phyloP scores from a whole-genome alignment of 805 yeast species.

The Yamadazyma endophytica region DNA sequence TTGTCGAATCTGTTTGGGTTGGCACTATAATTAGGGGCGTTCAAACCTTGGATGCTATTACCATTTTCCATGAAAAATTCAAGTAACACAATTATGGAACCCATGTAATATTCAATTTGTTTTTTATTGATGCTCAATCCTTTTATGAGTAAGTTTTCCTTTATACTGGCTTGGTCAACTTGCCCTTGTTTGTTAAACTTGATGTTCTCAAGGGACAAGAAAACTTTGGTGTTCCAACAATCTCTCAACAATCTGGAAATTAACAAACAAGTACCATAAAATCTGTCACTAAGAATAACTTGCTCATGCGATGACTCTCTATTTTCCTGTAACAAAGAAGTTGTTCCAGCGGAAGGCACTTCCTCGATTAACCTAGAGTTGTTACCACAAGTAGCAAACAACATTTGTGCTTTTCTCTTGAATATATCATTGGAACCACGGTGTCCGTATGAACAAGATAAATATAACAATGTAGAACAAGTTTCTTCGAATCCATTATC shows the following conservation, averaged over 20 bases:
- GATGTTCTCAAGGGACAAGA: constrained; percentile 43
- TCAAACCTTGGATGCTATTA: constrained; percentile 55
- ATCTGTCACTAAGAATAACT: constrained; percentile 87
- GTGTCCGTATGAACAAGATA: constrained; percentile 68
- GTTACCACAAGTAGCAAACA: constrained; percentile 52
- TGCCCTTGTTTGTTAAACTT: constrained; percentile 34
- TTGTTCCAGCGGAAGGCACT: constrained; percentile 5
- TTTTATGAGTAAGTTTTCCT: constrained; percentile 40
- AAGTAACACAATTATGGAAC: constrained; percentile 64
- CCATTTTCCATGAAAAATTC: constrained; percentile 69
- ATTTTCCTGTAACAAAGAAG: constrained; percentile 23
- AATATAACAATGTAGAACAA: constrained; percentile 81
- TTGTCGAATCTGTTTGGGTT: constrained; percentile 47
- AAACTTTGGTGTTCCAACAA: constrained; percentile 73
- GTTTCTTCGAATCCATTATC: constrained; percentile 87
- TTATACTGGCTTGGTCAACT: constrained; percentile 33
- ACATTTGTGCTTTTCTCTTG: constrained; percentile 45
- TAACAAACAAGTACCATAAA: constrained; percentile 80
- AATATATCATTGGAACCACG: constrained; percentile 46
- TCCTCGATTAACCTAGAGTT: constrained; percentile 39
- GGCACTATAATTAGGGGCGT: constrained; percentile 52
- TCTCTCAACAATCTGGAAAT: constrained; percentile 75
- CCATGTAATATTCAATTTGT: constrained; percentile 64
- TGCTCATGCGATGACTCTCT: constrained; percentile 30
- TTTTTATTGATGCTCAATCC: constrained; percentile 43